Base-by-base conservation (phyloP, 2,329 filamentous ascomycete species). In the Fusarium sp. region DNA sequence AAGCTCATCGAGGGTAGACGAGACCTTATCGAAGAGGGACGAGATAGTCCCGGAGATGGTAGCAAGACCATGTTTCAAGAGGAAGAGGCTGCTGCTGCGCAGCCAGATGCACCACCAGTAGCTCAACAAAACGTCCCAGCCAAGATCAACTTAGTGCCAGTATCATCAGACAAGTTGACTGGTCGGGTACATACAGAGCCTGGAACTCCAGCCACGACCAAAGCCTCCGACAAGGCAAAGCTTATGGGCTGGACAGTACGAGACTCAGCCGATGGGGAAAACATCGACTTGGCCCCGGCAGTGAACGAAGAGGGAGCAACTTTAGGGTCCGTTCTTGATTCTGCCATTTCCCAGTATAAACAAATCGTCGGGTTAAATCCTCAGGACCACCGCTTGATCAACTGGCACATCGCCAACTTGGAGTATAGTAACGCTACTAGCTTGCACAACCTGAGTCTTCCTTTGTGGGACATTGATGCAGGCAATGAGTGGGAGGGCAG, bases 321-420 rank as follows among this genome's bases (percentile, higher is more conserved):
- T 0, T 83, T 99, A 13, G 96, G 96, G 2, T 91, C 91, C n/a
- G 92, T 97, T 4, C 92, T 98, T 83, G 94, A 99, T 75, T 90
- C 94, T 69, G 93, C 94, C n/a, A 90, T 99, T 63, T 87, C 87
- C 18, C 95, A 98, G 78, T 99, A 97, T 77, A 91, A 92, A 74
- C 85, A 87, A 33, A 87, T 99, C 49, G 86, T 98, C 28, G 91
- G 97, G 61, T 82, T 99, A 53, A 93, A 90, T 15, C 88, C 95
- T 2, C 92, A 94, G 76, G 96, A 99, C 75, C 91, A 97, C 79
- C 89, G 96, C 45, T 84, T 99, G 17, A 87, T 98, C 75, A 99
- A 98, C 76, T 99, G 96, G 96, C 97, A 99, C 79, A 92, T 98
- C 78, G 97, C 97, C 69, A 99, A 99, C 76, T 86, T 99, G 15